Base-by-base conservation (phyloP, 257 asterid species). In the Capsicum rhomboideum region DNA sequence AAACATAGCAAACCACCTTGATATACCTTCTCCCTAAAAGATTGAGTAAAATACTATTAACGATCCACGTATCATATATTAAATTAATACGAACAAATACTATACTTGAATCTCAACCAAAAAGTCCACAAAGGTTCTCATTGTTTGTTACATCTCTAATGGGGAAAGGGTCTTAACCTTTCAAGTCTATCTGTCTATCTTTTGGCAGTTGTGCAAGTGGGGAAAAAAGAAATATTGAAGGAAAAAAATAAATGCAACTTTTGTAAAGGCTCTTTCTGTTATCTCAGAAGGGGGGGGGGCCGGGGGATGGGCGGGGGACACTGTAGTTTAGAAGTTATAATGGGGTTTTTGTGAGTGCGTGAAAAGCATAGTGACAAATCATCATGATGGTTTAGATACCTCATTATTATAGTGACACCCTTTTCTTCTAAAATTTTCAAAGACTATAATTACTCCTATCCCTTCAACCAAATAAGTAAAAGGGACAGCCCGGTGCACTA, bases 301-400 rank as follows among this genome's bases (percentile, higher is more conserved):
- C 0, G 80, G 85, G 78, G 79, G 8, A 4, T 0, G 13, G 86
- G n/a, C n/a, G n/a, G 85, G 34, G 79, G 40, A 34, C 40, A 34
- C 40, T 68, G 5, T 40, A 34, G 14, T 55, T 74, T 85, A 55
- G 84, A 80, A 83, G 85, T 29, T 34, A 89, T 85, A 83, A 89
- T 91, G 88, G 66, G 31, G 10, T 63, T 37, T 23, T 75, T 49
- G 16, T 58, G 53, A 44, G 80, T 74, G 85, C 28, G 84, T 83
- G 92, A 82, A 78, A 79, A 86, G 86, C 79, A 88, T 84, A 84
- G 90, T 78, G 86, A 68, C 78, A 87, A 64, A 82, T 78, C 42
- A 28, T 80, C 34, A 28, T 82, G 85, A 80, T 86, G 85, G 85
- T 83, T 69, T 86, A 87, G 87, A 71, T 56, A 46, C 85, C 68